Conservation (phyloP, 2,329 filamentous ascomycete species). For the Hypoxylon rubiginosum region DNA sequence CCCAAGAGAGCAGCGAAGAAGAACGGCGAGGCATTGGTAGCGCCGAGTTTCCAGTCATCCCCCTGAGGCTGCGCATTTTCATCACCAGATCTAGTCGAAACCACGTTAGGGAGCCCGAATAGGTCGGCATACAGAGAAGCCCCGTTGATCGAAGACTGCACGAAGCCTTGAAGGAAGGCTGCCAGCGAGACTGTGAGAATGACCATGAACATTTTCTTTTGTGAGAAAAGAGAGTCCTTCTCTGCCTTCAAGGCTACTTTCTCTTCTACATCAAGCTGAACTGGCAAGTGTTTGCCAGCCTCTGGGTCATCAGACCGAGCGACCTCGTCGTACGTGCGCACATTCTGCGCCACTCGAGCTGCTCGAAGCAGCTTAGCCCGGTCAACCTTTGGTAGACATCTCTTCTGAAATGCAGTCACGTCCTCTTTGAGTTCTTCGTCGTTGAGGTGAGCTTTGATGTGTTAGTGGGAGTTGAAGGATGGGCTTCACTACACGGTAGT, state of each 20-base stretch:
- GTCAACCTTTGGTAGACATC: conserved; percentile 49
- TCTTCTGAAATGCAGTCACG: conserved; percentile 51
- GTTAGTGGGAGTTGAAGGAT: conserved; percentile 10
- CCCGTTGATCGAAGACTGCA: conserved; percentile 61
- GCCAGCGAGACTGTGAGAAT: conserved; percentile 60
- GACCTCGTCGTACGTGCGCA: conserved; percentile 56
- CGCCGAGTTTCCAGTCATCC: conserved; percentile 57
- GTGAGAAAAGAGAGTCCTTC: conserved; percentile 56
- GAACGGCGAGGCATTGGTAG: conserved; percentile 57
- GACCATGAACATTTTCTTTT: conserved; percentile 57
- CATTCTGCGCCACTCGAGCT: conserved; percentile 58
- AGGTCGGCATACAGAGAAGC: conserved; percentile 52
- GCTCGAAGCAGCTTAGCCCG: conserved; percentile 54
- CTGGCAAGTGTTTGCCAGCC: conserved; percentile 47
- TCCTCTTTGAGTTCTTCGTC: conserved; percentile 56
- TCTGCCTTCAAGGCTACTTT: conserved; percentile 56
- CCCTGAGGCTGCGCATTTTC: neutral
- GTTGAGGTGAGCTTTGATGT: conserved; percentile 52
- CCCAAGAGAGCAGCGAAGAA: conserved; percentile 57
- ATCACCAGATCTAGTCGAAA: neutral
- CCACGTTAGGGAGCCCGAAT: conserved; percentile 21
- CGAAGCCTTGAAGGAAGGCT: conserved; percentile 60
- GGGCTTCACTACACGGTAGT: neutral
- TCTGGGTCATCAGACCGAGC: conserved; percentile 48
- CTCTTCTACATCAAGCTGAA: conserved; percentile 54